Base-by-base conservation (phyloP, 371 early-diverging fungal genomes). In the Rhizopus sp. region DNA sequence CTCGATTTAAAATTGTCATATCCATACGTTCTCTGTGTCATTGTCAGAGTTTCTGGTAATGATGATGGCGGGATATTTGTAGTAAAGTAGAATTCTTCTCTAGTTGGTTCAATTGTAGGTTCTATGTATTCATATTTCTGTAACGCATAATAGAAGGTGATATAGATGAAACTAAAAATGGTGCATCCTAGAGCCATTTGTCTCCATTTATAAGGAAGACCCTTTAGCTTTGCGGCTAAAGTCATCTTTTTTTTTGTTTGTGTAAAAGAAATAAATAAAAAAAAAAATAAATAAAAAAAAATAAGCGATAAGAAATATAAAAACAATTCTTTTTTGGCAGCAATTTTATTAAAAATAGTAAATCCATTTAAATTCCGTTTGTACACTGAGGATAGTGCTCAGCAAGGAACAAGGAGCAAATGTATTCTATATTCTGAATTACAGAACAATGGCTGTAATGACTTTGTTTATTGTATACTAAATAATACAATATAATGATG, bases 131-230 rank as follows among this genome's bases (percentile, higher is more conserved):
- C 23, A 23, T 23, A 23, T 41, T 44, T 6, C 23, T 10, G 7
- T 39, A 31, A 39, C 4, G 3, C 41, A 13, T 50, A 50, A 51
- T 31, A 30, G 10, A 38, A 40, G 13, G 16, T 17, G 1, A 17
- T 15, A 29, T 33, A 58, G 1, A 58, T 8, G n/a, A 58, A 41
- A 29, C 42, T 7, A 7, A 44, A 34, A 30, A 51, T 4, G 13
- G 35, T 8, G 8, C 32, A 50, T 4, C 50, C 16, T 3, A 58
- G 5, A 3, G 30, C 7, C 9, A 50, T 30, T 5, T 34, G 40
- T 34, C 59, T 31, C 59, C 59, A 58, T 15, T 45, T 50, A 29
- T 58, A 34, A 23, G 59, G 51, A 12, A 58, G 6, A 2, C 39
- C 10, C 15, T 35, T 37, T 23, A 51, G 17, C n/a, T 12, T 34